A percentile compares a stretch with the other conserved stretches of the same genome.
Evolutionary conservation across 176 grass and related monocot species (phyloP).

Genomic region (Carex pumila): DNA sequence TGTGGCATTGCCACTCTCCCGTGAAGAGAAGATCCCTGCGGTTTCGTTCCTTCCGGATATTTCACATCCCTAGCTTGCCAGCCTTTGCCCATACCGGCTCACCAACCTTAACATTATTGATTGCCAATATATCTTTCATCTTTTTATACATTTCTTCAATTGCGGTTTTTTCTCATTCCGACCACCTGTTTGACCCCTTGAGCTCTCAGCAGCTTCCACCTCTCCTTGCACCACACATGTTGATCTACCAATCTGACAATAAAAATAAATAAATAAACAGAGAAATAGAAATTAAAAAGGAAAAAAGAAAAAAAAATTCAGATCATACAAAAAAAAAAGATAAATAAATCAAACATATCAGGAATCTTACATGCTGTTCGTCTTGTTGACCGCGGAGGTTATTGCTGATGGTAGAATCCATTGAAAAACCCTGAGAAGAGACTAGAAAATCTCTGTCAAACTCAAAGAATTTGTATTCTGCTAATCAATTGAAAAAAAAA

Average conservation of each 20-base stretch:
- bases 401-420: too few relatives aligned
- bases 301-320: not conserved
- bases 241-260: not conserved
- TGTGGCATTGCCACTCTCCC: too few relatives aligned
- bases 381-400: too few relatives aligned
- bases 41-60: too few relatives aligned
- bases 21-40: too few relatives aligned
- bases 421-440: too few relatives aligned
- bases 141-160: not conserved
- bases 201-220: constrained; percentile 27
- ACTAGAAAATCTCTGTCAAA: too few relatives aligned
- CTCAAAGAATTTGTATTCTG: too few relatives aligned
- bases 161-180: not conserved
- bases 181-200: constrained; percentile 29
- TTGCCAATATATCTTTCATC: constrained; percentile 39
- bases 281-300: not conserved
- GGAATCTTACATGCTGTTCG: too few relatives aligned
- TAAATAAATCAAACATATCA: too few relatives aligned
- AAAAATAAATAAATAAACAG: not conserved
- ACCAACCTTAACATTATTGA: constrained; percentile 57
- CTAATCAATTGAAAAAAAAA: not conserved
- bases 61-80: constrained; percentile 19
- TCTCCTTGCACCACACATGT: not conserved
- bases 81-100: constrained; percentile 75
- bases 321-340: not conserved